Conservation (phyloP, 2,329 filamentous ascomycete species). For the Sporothrix sp. region DNA sequence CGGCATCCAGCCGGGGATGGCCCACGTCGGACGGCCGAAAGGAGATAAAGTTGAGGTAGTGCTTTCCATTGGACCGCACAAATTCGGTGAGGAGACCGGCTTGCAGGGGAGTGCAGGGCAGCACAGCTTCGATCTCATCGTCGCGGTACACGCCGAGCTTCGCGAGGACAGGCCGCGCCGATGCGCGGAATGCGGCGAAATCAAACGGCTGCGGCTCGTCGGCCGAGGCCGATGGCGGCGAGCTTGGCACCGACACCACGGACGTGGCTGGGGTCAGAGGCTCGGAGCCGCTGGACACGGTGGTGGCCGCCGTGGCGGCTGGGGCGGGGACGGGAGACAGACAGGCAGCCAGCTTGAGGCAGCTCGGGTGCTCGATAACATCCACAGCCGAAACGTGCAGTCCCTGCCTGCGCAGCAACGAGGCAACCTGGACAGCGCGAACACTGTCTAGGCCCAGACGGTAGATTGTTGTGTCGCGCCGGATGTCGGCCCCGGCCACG, state of each 20-base stretch:
- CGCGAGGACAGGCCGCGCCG: conserved; percentile 24
- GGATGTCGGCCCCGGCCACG: conserved; percentile 40
- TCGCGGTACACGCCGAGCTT: conserved; percentile 3
- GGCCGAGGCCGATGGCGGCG: background rate
- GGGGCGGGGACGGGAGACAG: background rate
- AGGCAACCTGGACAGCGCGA: conserved; percentile 69
- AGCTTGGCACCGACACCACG: background rate
- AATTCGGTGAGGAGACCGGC: conserved; percentile 71
- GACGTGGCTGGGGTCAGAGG: background rate
- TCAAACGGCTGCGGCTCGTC: conserved; percentile 23
- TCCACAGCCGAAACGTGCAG: conserved; percentile 56
- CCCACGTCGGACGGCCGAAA: conserved; percentile 38
- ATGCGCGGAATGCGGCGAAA: conserved; percentile 28
- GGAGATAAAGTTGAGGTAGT: conserved; percentile 68
- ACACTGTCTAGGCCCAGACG: conserved; percentile 88
- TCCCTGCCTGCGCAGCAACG: conserved; percentile 50
- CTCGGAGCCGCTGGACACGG: background rate
- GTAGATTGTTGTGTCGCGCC: conserved; percentile 62
- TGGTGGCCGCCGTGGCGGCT: background rate
- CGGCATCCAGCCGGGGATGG: conserved; percentile 19
- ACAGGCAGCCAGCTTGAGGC: conserved; percentile 16
- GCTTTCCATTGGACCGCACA: conserved; percentile 50
- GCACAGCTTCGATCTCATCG: conserved; percentile 42
- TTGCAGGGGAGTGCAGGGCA: conserved; percentile 74
- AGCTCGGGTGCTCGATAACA: conserved; percentile 55